Evolutionary conservation across 169 alveolate species (phyloP), one percentile per base, ranked within the genome.

Genomic region (Cryptosporidium viatorum): DNA sequence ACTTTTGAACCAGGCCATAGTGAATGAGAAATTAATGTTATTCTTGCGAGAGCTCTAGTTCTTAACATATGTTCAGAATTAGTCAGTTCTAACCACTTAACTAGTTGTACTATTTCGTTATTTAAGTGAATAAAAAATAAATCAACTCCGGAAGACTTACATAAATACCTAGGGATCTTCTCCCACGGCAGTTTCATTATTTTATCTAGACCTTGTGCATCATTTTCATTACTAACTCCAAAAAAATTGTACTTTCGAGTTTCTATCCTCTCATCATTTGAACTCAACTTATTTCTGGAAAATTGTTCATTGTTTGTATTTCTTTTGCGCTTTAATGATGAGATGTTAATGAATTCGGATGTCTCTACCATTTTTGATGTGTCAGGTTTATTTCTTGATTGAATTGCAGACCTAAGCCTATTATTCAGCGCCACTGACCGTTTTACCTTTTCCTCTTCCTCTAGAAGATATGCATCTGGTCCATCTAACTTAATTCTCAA

Each of bases 1-100:
- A 86, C 89, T 41, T 86, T 84, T 45, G 89, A 86, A 12, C 68
- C 84, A 1, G 92, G 92, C 92, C 92, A 86, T 26, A 80, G 43
- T 6, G 89, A 62, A 29, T 80, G 89, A 18, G 89, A 80, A 41
- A 80, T 62, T 14, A 80, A 51, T 29, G 85, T 60, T 39, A 69
- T 86, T 51, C 92, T 70, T 21, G 92, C 92, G 35, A 71, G 84
- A 1, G 70, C 80, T 41, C 89, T 59, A 35, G 65, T 45, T 48
- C 89, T 80, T 62, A 80, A 45, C 18, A 80, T 45, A 39, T 80
- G 59, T 41, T 80, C 89, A 21, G 71, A 37, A 23, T 31, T 45
- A 12, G 89, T 80, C 8, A 80, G 89, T 23, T 80, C 89, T n/a
- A 80, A 8, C 89, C 89, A 80, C 55, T 43, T 80, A 26, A 80